A percentile compares a stretch with the other conserved stretches of the same genome.
Conservation (phyloP, 495 filamentous ascomycete genomes). For the Filosporella fistucella region DNA sequence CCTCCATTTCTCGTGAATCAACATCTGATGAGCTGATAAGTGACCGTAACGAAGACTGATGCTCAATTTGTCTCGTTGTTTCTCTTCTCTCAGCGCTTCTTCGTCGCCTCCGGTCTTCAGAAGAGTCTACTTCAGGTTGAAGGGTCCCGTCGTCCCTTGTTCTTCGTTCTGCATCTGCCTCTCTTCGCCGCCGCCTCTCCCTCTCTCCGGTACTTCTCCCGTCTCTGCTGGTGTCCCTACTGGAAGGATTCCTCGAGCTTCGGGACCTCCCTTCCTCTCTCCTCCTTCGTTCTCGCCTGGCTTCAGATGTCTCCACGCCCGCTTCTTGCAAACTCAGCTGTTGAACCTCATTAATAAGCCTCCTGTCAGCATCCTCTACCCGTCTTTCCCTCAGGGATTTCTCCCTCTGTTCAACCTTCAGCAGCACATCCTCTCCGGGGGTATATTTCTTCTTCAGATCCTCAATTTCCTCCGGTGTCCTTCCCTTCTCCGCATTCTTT, state of each 20-base stretch:
- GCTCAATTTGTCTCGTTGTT: constrained; percentile 60
- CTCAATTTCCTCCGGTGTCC: constrained; percentile 61
- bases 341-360: constrained; percentile 65
- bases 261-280: constrained; percentile 37
- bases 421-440: constrained; percentile 72
- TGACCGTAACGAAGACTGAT: constrained; percentile 82
- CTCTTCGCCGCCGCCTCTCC: constrained; percentile 25
- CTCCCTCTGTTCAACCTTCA: constrained; percentile 40
- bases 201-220: constrained; percentile 19
- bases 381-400: constrained; percentile 40
- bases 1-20: constrained; percentile 71
- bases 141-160: constrained; percentile 27
- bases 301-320: constrained; percentile 37
- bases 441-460: constrained; percentile 68
- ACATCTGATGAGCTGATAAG: constrained; percentile 71
- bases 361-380: constrained; percentile 59
- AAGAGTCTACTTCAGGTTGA: constrained; percentile 22
- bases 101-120: constrained; percentile 29
- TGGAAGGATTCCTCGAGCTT: constrained; percentile 14
- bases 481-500: constrained; percentile 67
- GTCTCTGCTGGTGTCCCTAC: constrained; percentile 23
- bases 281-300: constrained; percentile 39
- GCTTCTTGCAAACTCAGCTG: constrained; percentile 68
- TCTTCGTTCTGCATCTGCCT: no score
- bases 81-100: constrained; percentile 22